Evolutionary conservation across 257 asterid genomes (phyloP), one percentile per base, ranked within the genome.

Genomic region (Knoxia roxburghii): DNA sequence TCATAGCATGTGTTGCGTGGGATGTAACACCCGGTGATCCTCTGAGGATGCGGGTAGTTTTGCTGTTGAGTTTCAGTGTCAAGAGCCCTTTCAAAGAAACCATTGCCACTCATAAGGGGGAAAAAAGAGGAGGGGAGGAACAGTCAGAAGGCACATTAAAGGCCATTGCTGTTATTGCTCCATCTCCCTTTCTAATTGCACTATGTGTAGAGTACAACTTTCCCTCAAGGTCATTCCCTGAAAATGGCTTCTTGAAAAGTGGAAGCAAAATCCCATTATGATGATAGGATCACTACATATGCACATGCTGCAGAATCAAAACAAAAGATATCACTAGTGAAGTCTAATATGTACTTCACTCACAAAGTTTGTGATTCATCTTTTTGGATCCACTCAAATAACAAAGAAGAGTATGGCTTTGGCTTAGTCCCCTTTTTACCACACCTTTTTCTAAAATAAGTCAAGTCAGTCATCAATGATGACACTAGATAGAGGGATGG

Each of bases 291-390:
- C 43, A 57, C 43, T 24, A 57, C 7, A 18, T 17, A 15, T 14
- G 26, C 33, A n/a, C 54, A 46, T 35, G 8, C 41, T 49, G 45
- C 68, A 64, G 14, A 24, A 21, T 7, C 29, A 37, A 61, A 39
- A 37, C 24, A 8, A 48, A 64, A 48, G 58, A 30, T 29, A 29
- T 64, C 58, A 20, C 58, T 48, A 64, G 57, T 45, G 23, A n/a
- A 29, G 56, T 29, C 56, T 18, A 18, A 13, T 14, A 17, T 12
- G 12, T 24, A 30, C 14, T 15, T 57, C 63, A 57, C 46, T 45
- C 56, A 27, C 39, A 48, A 43, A 26, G 68, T 64, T 64, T 0
- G 69, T 64, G 58, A 48, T 41, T 63, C 55, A 43, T 63, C 68
- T 41, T 62, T 62, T 62, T 7, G 30, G 51, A 41, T 41, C 39